These are phyloP conservation scores for Plasmodium yoelii DNA, from an alignment of 169 alveolate genomes.

Conservation along the genomic window DNA sequence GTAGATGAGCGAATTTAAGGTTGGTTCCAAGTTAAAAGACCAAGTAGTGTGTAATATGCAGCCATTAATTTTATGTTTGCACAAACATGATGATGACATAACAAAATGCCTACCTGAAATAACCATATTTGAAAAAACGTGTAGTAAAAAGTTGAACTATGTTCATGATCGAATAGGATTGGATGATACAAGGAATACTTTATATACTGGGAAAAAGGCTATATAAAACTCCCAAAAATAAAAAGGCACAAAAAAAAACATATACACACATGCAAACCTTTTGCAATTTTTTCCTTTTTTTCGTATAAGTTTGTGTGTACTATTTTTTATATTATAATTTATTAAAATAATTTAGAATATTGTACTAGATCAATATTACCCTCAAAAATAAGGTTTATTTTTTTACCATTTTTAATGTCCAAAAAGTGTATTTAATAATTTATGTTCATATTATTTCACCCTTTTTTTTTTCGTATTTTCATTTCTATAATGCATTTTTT, in stretches of 20 bases:
- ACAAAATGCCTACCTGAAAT: slow-evolving; percentile 85
- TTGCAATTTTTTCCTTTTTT: background rate
- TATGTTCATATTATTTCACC: too few relatives aligned
- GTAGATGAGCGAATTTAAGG: slow-evolving; percentile 75
- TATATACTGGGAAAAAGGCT: slow-evolving; percentile 86
- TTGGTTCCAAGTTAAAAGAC: slow-evolving; percentile 74
- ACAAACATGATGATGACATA: slow-evolving; percentile 83
- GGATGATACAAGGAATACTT: slow-evolving; percentile 89
- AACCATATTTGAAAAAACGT: slow-evolving; percentile 86
- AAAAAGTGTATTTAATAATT: too few relatives aligned
- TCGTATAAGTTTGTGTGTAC: background rate
- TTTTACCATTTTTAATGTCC: too few relatives aligned
- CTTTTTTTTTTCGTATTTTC: too few relatives aligned
- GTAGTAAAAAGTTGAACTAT: slow-evolving; percentile 86
- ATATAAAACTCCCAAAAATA: background rate
- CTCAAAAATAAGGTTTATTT: too few relatives aligned
- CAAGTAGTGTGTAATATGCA: slow-evolving; percentile 86
- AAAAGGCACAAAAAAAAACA: background rate
- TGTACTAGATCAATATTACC: too few relatives aligned
- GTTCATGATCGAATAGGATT: slow-evolving; percentile 90
- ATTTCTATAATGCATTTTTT: too few relatives aligned
- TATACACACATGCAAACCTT: background rate
- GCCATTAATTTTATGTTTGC: slow-evolving; percentile 88
- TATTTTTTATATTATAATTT: too few relatives aligned
- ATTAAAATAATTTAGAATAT: too few relatives aligned